Base-by-base conservation (phyloP, 768 basidiomycete species). In the Macrolepiota fuliginosa region DNA sequence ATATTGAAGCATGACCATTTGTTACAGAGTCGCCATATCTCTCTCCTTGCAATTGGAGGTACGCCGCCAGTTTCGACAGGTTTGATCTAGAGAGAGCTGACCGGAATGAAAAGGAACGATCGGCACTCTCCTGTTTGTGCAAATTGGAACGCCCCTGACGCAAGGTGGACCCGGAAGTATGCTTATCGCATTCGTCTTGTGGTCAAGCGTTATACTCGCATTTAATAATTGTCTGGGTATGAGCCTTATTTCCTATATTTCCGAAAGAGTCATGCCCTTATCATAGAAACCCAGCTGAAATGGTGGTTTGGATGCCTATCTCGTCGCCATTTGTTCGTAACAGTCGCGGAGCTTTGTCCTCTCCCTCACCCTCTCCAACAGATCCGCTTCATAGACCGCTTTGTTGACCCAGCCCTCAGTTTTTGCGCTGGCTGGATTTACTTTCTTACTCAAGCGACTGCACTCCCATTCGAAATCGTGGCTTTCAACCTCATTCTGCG, bases 301-400 rank as follows among this genome's bases (percentile, higher is more conserved):
- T 92, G 90, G 88, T 90, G 32, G 83, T 86, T 24, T 87, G 84
- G 75, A 89, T 90, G 6, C 91, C 91, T 3, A 85, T 91, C 64
- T 85, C 88, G 3, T 90, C 91, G 4, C 86, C 89, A 4, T 91
- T 91, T 70, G 85, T 89, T 60, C 37, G 79, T 70, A 40, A 56
- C 25, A 29, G 3, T 57, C 46, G 12, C n/a, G 1, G 1, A 4
- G 27, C 19, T 15, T 74, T 64, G n/a, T 27, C 3, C 36, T 12
- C 45, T n/a, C 22, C 40, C 42, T 52, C 4, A 50, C 22, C n/a
- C 19, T 19, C 9, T 47, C n/a, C 12, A 32, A 39, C 63, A 81
- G 80, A 76, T 83, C 29, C 85, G 88, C 62, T 91, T 82, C 69
- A 83, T 82, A 53, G 81, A 83, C 62, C 77, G 74, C 55, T 85